These are phyloP conservation scores for Xylaria flabelliformis DNA, from an alignment of 495 filamentous ascomycete species.

Conservation along the genomic window DNA sequence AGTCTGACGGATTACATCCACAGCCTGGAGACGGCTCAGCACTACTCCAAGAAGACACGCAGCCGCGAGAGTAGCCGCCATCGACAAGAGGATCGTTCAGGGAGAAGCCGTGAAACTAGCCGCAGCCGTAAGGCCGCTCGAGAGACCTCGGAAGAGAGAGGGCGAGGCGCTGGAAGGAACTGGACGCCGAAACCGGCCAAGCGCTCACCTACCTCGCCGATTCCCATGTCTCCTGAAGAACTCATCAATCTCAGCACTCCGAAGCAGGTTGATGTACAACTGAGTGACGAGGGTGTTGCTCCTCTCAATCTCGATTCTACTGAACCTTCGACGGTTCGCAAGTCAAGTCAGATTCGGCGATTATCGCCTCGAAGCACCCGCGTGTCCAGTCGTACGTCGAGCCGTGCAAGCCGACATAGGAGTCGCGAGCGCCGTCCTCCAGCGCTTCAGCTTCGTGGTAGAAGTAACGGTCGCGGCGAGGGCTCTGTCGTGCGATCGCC, in stretches of 20 bases:
- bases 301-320: constrained; percentile 31
- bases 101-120: constrained; percentile 58
- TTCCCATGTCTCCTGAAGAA: constrained; percentile 91
- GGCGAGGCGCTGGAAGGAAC: constrained; percentile 67
- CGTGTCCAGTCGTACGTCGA: constrained; percentile 45
- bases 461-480: constrained; percentile 59
- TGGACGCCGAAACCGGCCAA: constrained; percentile 77
- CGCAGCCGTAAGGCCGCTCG: constrained; percentile 57
- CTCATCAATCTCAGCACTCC: constrained; percentile 63
- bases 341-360: constrained; percentile 46
- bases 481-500: constrained; percentile 72
- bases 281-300: constrained; percentile 26
- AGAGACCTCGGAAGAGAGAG: constrained; percentile 72
- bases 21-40: constrained; percentile 79
- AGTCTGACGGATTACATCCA: constrained; percentile 87
- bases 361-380: constrained; percentile 49
- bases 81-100: constrained; percentile 48
- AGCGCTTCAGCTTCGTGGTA: constrained; percentile 60
- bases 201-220: constrained; percentile 85
- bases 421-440: constrained; percentile 57
- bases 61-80: constrained; percentile 65
- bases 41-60: constrained; percentile 62
- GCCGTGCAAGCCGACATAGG: constrained; percentile 55
- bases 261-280: constrained; percentile 36
- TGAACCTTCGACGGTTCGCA: constrained; percentile 52